phyloP scores from a whole-genome alignment of 176 grass and related monocot species.

The Rhynchospora breviuscula region DNA sequence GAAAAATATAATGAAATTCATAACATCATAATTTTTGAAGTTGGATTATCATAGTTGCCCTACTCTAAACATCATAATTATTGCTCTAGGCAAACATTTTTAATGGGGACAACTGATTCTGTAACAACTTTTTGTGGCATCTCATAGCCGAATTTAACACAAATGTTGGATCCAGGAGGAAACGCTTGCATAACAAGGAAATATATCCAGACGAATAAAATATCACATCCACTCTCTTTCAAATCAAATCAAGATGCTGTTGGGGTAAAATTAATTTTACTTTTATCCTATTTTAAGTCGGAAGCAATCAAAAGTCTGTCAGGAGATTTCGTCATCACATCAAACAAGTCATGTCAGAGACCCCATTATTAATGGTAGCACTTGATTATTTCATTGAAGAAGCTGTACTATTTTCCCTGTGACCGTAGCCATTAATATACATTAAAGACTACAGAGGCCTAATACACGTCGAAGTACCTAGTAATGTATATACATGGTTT shows the following conservation, averaged over 20 bases:
- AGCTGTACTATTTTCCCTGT: slow-evolving; percentile 18
- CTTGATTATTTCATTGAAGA: slow-evolving; percentile 20
- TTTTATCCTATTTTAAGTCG: background rate
- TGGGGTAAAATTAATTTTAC: background rate
- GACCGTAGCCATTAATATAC: background rate
- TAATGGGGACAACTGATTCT: background rate
- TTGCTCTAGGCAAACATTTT: background rate
- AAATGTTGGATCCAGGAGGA: background rate
- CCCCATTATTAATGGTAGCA: background rate
- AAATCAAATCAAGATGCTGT: slow-evolving; percentile 5
- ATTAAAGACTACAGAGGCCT: background rate
- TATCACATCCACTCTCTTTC: slow-evolving; percentile 3
- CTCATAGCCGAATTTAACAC: background rate
- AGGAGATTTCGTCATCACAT: slow-evolving; percentile 22
- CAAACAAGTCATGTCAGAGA: slow-evolving; percentile 5
- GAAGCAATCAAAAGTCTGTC: slow-evolving; percentile 19
- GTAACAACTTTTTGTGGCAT: background rate
- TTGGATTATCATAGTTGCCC: background rate
- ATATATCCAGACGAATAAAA: background rate
- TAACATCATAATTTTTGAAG: background rate
- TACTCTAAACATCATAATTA: background rate
- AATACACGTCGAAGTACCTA: background rate
- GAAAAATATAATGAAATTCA: no score
- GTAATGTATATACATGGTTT: background rate
- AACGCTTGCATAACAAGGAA: background rate